These are phyloP conservation scores for Pachysandra terminalis DNA, from an alignment of 164 flowering plant genomes.

Conservation along the genomic window DNA sequence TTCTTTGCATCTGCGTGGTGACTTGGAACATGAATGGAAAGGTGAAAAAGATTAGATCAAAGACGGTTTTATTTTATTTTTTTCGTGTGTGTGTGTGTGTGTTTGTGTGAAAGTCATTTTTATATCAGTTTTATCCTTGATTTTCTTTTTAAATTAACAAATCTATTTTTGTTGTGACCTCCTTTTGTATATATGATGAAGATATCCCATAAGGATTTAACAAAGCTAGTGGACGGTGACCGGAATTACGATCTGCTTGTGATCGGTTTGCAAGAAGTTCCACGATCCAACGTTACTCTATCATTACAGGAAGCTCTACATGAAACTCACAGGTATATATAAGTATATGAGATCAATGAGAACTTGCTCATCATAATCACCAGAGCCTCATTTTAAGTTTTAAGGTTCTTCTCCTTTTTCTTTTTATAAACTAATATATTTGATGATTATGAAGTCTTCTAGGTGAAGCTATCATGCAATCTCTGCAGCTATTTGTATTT, in stretches of 20 bases:
- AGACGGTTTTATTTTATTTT: not conserved
- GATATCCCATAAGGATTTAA: constrained; percentile 47
- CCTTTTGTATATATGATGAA: constrained; percentile 8
- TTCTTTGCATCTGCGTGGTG: constrained; percentile 57
- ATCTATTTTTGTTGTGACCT: too few relatives aligned
- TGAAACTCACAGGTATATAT: constrained; percentile 46
- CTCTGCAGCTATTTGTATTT: constrained; percentile 62
- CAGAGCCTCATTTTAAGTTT: too few relatives aligned
- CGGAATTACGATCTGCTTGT: constrained; percentile 56
- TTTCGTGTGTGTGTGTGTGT: too few relatives aligned
- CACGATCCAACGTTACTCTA: constrained; percentile 36
- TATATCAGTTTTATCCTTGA: too few relatives aligned
- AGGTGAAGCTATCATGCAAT: constrained; percentile 64
- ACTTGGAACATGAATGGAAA: constrained; percentile 92
- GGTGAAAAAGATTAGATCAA: constrained; percentile 24
- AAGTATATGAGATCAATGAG: too few relatives aligned
- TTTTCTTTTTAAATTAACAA: not conserved
- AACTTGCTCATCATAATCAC: too few relatives aligned
- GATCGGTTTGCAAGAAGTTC: constrained; percentile 75
- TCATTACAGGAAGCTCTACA: constrained; percentile 34
- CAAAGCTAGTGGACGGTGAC: constrained; percentile 38
- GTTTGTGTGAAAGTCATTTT: too few relatives aligned
- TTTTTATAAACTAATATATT: too few relatives aligned
- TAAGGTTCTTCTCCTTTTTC: too few relatives aligned
- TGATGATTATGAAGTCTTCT: constrained; percentile 32